Conservation (phyloP, 768 basidiomycete genomes). For the Serendipita sp. region DNA sequence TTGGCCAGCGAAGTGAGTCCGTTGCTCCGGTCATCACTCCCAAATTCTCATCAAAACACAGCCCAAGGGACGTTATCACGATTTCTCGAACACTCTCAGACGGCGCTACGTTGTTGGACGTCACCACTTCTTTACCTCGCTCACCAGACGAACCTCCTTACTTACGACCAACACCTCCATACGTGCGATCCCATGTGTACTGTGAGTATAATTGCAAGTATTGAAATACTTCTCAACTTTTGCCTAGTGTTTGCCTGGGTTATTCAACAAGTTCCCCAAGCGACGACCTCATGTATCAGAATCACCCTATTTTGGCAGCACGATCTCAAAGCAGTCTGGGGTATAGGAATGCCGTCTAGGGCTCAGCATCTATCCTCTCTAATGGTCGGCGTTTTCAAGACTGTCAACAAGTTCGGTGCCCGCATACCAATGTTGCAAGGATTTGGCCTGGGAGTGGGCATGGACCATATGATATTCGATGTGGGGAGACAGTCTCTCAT, state of each 20-base stretch:
- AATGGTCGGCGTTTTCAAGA: conserved; percentile 63
- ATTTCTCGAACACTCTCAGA: conserved; percentile 79
- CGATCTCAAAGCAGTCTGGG: conserved; percentile 78
- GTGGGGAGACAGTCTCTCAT: conserved; percentile 68
- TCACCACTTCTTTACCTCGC: conserved; percentile 86
- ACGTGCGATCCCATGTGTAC: conserved; percentile 73
- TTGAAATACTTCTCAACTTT: not conserved
- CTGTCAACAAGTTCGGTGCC: conserved; percentile 57
- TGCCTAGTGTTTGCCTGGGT: conserved; percentile 75
- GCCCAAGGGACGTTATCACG: conserved; percentile 86
- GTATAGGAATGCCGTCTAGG: conserved; percentile 45
- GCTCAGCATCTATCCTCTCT: conserved; percentile 77
- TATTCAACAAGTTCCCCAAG: conserved; percentile 37
- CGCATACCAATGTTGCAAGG: conserved; percentile 60
- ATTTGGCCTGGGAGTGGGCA: conserved; percentile 66
- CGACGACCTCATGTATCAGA: conserved; percentile 31
- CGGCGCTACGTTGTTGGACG: conserved; percentile 66
- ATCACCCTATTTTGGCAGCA: conserved; percentile 94
- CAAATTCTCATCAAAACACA: conserved; percentile 17
- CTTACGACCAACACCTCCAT: conserved; percentile 79
- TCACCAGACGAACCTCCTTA: conserved; percentile 83
- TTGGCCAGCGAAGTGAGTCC: conserved; percentile 87
- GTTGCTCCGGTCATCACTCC: not conserved
- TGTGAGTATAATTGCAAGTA: conserved; percentile 28
- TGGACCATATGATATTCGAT: conserved; percentile 67